A percentile compares a stretch with the other conserved stretches of the same genome.
phyloP scores from a whole-genome alignment of 169 alveolate species.

The Amoebophrya sp. region DNA sequence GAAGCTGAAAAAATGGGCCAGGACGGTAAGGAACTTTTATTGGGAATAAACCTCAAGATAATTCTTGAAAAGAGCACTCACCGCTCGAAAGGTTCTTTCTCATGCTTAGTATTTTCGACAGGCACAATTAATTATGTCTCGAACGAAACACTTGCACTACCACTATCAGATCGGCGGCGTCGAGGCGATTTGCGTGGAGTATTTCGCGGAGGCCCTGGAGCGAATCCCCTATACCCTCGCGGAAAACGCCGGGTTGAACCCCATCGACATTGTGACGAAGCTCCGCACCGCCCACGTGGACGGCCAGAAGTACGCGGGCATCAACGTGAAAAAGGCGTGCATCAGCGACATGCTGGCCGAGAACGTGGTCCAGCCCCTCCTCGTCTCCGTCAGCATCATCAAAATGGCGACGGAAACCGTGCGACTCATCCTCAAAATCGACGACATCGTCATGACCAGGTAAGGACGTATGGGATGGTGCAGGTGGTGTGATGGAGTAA shows the following conservation, averaged over 20 bases:
- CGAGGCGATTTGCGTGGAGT: constrained; percentile 86
- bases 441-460: constrained; percentile 82
- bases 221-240: constrained; percentile 98
- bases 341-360: constrained; percentile 52
- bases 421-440: constrained; percentile 96
- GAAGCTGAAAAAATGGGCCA: constrained; percentile 42
- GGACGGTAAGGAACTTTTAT: constrained; percentile 29
- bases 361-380: constrained; percentile 83
- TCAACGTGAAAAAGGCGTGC: constrained; percentile 81
- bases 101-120: too few relatives aligned
- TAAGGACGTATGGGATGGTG: constrained; percentile 30
- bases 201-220: constrained; percentile 96
- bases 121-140: too few relatives aligned
- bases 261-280: constrained; percentile 91
- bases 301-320: constrained; percentile 87
- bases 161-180: constrained; percentile 86
- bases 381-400: constrained; percentile 92
- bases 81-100: too few relatives aligned
- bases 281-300: constrained; percentile 69
- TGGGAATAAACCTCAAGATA: not conserved
- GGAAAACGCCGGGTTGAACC: constrained; percentile 96
- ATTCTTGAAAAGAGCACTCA: too few relatives aligned
- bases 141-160: too few relatives aligned
- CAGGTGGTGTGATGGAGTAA: constrained; percentile 1
- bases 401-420: constrained; percentile 96